Percentiles rank a stretch among this genome's conserved stretches.
These are phyloP conservation scores for Trypanosoma melophagium DNA, from an alignment of 208 protist species.

Conservation along the genomic window DNA sequence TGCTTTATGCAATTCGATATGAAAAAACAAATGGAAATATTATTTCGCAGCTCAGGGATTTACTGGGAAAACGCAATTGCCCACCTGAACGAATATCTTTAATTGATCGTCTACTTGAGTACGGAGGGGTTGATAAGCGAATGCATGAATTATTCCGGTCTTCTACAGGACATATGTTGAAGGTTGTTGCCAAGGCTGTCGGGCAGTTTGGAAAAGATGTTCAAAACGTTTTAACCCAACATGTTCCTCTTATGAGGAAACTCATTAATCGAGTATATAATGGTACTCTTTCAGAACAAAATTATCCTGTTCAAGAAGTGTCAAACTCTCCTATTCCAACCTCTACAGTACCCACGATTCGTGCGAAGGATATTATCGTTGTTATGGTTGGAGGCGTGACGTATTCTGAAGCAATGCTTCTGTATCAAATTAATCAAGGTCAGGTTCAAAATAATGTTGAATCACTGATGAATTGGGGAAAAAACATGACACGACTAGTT, in stretches of 20 bases:
- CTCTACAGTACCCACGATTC: constrained; percentile 48
- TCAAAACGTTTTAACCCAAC: constrained; percentile 97
- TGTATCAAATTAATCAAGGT: constrained; percentile 77
- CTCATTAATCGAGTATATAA: constrained; percentile 87
- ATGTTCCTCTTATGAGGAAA: constrained; percentile 91
- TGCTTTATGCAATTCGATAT: constrained; percentile 81
- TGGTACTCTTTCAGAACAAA: constrained; percentile 67
- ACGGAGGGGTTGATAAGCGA: constrained; percentile 65
- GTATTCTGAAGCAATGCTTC: constrained; percentile 74
- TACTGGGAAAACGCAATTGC: constrained; percentile 62
- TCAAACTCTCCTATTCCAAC: constrained; percentile 52
- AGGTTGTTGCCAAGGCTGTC: constrained; percentile 73
- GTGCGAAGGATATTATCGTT: constrained; percentile 83
- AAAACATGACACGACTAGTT: constrained; percentile 55
- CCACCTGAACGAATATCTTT: constrained; percentile 57
- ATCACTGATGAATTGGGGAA: constrained; percentile 75
- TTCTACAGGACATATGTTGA: constrained; percentile 76
- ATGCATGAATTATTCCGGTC: constrained; percentile 70
- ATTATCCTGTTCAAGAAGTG: constrained; percentile 70
- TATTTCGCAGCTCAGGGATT: constrained; percentile 60
- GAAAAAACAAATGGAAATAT: constrained; percentile 73
- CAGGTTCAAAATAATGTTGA: constrained; percentile 80
- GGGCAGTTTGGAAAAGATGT: constrained; percentile 88
- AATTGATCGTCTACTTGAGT: constrained; percentile 71
- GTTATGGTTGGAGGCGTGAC: constrained; percentile 82